A percentile compares a stretch with the other conserved stretches of the same genome.
Conservation (phyloP, 805 yeast genomes). For the Suhomyces kilbournensis region DNA sequence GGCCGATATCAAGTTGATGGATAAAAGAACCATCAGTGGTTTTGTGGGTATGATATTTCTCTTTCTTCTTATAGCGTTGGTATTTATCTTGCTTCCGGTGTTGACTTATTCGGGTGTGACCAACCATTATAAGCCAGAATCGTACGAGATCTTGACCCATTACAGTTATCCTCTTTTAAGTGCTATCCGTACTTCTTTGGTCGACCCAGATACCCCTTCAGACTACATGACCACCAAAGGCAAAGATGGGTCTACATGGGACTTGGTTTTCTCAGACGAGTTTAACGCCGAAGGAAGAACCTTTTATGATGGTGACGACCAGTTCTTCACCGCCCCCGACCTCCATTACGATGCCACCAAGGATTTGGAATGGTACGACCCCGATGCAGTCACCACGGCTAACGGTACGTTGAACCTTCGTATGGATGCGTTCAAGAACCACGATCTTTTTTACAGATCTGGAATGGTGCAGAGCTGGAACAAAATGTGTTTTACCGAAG, state of each 20-base stretch:
- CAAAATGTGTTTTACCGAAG: conserved; percentile 83
- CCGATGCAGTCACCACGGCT: conserved; percentile 78
- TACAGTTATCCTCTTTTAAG: conserved; percentile 57
- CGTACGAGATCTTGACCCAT: conserved; percentile 48
- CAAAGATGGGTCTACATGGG: conserved; percentile 64
- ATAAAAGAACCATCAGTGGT: conserved; percentile 21
- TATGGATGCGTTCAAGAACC: conserved; percentile 81
- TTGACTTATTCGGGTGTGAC: conserved; percentile 25
- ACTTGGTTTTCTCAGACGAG: conserved; percentile 84
- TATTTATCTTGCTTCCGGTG: conserved; percentile 23
- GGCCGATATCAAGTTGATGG: conserved; percentile 23
- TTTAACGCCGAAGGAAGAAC: conserved; percentile 88
- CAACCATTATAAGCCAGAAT: conserved; percentile 18
- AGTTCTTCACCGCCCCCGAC: conserved; percentile 84
- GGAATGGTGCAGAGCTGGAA: conserved; percentile 95
- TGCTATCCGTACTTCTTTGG: conserved; percentile 57
- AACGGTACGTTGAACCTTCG: conserved; percentile 68
- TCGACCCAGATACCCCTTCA: conserved; percentile 72
- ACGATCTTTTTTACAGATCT: conserved; percentile 76
- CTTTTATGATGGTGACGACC: conserved; percentile 88
- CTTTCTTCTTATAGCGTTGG: conserved; percentile 13
- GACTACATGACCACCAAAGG: conserved; percentile 49
- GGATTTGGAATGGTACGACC: conserved; percentile 94
- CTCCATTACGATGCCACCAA: conserved; percentile 81
- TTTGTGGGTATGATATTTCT: conserved; percentile 19